A percentile compares a stretch with the other conserved stretches of the same genome.
phyloP scores from a whole-genome alignment of 139 green algal species.

The Chlorella sp. region DNA sequence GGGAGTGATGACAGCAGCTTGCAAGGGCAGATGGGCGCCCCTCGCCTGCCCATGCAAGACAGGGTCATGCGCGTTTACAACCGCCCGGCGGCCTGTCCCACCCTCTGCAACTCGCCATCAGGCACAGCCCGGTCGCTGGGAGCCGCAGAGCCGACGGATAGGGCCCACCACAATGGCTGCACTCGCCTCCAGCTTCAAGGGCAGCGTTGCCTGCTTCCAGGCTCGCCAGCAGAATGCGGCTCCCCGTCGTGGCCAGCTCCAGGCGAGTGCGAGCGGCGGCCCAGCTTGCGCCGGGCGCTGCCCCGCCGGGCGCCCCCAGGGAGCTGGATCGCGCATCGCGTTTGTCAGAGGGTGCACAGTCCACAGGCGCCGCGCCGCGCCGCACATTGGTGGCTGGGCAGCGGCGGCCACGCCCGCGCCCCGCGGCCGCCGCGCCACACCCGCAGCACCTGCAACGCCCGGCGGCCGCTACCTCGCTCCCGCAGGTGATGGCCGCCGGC shows the following conservation, averaged over 20 bases:
- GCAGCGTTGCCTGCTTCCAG: background rate
- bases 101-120: too few relatives aligned
- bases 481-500: conserved; percentile 59
- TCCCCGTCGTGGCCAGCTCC: background rate
- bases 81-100: too few relatives aligned
- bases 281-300: conserved; percentile 1
- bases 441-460: background rate
- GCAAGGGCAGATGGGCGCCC: too few relatives aligned
- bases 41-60: too few relatives aligned
- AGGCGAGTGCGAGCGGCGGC: conserved; percentile 7
- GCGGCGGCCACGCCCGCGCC: too few relatives aligned
- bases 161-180: background rate
- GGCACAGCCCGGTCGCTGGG: too few relatives aligned
- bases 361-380: too few relatives aligned
- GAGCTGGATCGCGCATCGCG: background rate
- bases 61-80: too few relatives aligned
- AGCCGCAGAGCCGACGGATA: conserved; percentile 5
- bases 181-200: background rate
- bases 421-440: too few relatives aligned
- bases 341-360: background rate
- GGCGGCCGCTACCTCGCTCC: background rate
- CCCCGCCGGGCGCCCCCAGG: background rate
- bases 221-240: background rate
- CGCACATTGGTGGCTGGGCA: too few relatives aligned
- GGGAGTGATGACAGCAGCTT: too few relatives aligned